Conservation (phyloP, 805 yeast species). For the Yamadazyma philogaea region DNA sequence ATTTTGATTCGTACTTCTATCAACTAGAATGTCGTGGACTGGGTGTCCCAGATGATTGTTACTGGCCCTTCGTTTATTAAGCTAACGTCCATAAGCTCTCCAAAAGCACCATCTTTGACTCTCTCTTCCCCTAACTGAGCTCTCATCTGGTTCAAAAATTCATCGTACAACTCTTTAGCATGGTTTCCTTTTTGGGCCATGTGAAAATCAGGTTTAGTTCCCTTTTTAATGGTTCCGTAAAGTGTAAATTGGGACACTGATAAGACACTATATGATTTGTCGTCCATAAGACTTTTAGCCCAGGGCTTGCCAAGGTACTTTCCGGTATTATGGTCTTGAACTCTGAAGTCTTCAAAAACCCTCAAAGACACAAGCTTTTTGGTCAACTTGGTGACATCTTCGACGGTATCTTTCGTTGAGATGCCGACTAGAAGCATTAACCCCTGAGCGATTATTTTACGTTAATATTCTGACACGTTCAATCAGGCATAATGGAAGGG, state of each 20-base stretch:
- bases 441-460: constrained; percentile 57
- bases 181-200: constrained; percentile 77
- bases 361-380: constrained; percentile 63
- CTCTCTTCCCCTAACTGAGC: constrained; percentile 49
- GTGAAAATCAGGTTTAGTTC: constrained; percentile 94
- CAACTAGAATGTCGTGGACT: constrained; percentile 23
- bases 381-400: constrained; percentile 68
- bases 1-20: background rate
- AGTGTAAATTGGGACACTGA: constrained; percentile 93
- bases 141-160: constrained; percentile 48
- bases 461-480: background rate
- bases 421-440: constrained; percentile 82
- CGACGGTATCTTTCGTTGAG: constrained; percentile 68
- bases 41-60: constrained; percentile 78
- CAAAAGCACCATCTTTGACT: constrained; percentile 87
- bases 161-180: constrained; percentile 51
- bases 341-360: constrained; percentile 63
- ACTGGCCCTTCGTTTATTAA: constrained; percentile 92
- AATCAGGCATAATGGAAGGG: background rate
- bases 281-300: constrained; percentile 62
- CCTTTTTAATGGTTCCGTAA: constrained; percentile 80
- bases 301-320: constrained; percentile 65
- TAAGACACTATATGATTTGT: constrained; percentile 66
- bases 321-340: constrained; percentile 38
- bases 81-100: constrained; percentile 96